phyloP scores from a whole-genome alignment of 345 rosid genomes.

The Syzygium aqueum region DNA sequence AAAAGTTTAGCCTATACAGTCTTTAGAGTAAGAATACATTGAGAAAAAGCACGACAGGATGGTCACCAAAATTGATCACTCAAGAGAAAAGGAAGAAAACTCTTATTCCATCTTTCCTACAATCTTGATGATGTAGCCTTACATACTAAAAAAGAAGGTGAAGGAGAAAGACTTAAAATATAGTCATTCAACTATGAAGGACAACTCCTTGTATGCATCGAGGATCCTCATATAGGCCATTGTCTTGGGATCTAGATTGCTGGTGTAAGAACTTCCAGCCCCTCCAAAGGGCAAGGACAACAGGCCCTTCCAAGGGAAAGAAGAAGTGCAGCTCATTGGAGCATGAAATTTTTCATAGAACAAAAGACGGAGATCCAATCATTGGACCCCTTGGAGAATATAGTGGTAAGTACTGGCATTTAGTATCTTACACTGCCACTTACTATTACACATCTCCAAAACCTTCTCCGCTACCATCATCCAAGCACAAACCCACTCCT shows the following conservation, averaged over 20 bases:
- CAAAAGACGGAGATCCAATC: not conserved
- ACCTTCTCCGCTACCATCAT: not conserved
- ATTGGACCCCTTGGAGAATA: not conserved
- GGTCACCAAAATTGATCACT: not conserved
- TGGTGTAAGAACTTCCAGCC: not conserved
- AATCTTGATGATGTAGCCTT: not conserved
- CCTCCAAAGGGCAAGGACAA: rapidly evolving
- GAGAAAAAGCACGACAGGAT: not conserved
- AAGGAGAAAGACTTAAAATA: not conserved
- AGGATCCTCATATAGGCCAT: not conserved
- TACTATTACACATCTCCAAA: not conserved
- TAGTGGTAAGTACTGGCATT: not conserved
- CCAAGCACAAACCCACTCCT: not conserved
- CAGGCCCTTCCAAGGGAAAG: not conserved
- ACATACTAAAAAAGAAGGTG: not conserved
- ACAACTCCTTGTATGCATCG: not conserved
- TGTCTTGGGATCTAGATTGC: not conserved
- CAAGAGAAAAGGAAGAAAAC: not conserved
- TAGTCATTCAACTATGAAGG: not conserved
- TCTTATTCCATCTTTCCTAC: not conserved
- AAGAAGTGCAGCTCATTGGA: not conserved
- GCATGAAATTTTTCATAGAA: not conserved
- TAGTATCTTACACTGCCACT: not conserved
- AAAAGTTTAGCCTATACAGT: not conserved
- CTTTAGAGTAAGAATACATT: not conserved